phyloP scores from a whole-genome alignment of 352 stramenopile species.

The Plasmopara viticola region DNA sequence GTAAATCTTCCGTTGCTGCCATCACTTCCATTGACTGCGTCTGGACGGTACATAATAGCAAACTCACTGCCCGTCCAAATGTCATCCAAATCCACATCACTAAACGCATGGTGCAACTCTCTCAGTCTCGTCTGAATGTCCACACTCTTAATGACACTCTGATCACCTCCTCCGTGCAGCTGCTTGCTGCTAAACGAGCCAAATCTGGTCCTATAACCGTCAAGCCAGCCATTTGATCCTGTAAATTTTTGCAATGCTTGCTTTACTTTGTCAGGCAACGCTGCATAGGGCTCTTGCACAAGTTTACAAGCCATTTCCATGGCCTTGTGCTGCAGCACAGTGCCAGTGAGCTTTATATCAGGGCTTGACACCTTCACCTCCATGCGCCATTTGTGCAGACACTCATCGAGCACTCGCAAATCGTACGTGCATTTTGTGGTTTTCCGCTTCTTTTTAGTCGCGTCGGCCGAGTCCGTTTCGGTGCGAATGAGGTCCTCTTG shows the following conservation, averaged over 20 bases:
- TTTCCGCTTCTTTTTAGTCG: slow-evolving; percentile 82
- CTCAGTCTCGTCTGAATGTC: slow-evolving; percentile 80
- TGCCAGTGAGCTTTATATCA: slow-evolving; percentile 75
- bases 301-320: slow-evolving; percentile 81
- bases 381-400: slow-evolving; percentile 85
- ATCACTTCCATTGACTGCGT: slow-evolving; percentile 11
- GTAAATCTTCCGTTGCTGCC: slow-evolving; percentile 44
- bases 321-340: slow-evolving; percentile 74
- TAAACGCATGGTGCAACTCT: slow-evolving; percentile 69
- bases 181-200: slow-evolving; percentile 80
- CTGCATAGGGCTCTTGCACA: slow-evolving; percentile 55
- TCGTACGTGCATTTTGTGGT: slow-evolving; percentile 83
- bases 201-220: slow-evolving; percentile 80
- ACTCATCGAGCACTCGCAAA: slow-evolving; percentile 73
- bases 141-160: slow-evolving; percentile 77
- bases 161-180: slow-evolving; percentile 24
- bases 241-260: slow-evolving; percentile 70
- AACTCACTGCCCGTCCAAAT: slow-evolving; percentile 81
- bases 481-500: slow-evolving; percentile 76
- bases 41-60: slow-evolving; percentile 55
- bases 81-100: slow-evolving; percentile 55
- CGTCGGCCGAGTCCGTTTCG: slow-evolving; percentile 82
- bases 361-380: slow-evolving; percentile 75
- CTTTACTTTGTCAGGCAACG: slow-evolving; percentile 67
- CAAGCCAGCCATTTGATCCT: slow-evolving; percentile 79